Conservation (phyloP, 768 basidiomycete species). For the Coprinopsis strossmayeri region DNA sequence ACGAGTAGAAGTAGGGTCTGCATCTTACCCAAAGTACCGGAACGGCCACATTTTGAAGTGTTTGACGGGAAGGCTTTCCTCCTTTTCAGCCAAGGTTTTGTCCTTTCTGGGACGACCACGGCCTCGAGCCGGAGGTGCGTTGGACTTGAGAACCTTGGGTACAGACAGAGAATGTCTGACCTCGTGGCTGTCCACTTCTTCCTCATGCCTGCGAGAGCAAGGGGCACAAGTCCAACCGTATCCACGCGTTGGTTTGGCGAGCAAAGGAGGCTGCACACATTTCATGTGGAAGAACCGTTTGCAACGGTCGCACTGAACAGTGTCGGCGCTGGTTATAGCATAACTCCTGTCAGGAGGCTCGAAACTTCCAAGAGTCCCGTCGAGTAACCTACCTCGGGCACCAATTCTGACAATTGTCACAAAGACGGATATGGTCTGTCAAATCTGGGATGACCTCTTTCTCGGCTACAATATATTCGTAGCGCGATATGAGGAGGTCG, state of each 20-base stretch:
- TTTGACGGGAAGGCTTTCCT: conserved; percentile 71
- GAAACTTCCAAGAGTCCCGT: neutral
- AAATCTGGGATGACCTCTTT: conserved; percentile 89
- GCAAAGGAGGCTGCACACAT: conserved; percentile 87
- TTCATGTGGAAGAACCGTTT: conserved; percentile 92
- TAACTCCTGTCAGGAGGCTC: neutral
- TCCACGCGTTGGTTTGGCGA: conserved; percentile 88
- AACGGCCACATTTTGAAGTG: conserved; percentile 92
- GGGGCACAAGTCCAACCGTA: conserved; percentile 98
- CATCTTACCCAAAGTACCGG: conserved; percentile 89
- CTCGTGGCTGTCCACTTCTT: conserved; percentile 74
- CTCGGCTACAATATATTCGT: conserved; percentile 94
- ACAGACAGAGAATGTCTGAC: conserved; percentile 51
- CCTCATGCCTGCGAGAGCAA: conserved; percentile 82
- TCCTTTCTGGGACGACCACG: conserved; percentile 78
- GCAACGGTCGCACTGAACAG: conserved; percentile 87
- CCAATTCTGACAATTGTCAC: conserved; percentile 83
- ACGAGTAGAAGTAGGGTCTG: conserved; percentile 7
- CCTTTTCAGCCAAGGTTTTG: conserved; percentile 62
- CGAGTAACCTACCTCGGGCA: conserved; percentile 65
- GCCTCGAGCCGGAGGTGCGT: conserved; percentile 65
- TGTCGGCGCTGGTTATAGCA: conserved; percentile 50
- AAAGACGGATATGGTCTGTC: conserved; percentile 79
- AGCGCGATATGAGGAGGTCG: conserved; percentile 69
- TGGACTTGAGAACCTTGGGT: conserved; percentile 52